Base-by-base conservation (phyloP, 305 asterid genomes). In the Fraxinus paxiana region DNA sequence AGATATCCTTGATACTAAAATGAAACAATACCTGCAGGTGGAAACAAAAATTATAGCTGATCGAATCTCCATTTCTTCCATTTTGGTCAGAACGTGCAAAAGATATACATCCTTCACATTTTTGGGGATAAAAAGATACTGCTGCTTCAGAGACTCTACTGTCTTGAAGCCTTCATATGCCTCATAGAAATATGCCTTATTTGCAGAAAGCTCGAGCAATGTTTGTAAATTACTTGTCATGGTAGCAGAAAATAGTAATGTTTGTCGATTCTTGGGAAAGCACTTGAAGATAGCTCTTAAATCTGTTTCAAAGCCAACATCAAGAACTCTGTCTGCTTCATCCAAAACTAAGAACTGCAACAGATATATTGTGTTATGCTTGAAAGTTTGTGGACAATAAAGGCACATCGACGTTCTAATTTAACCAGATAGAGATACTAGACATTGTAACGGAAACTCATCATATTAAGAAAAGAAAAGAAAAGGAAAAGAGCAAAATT, bases 241-340 rank as follows among this genome's bases (percentile, higher is more conserved):
- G 77, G 98, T 96, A 43, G 99, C 99, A 63, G 99, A 89, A 87
- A 96, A 96, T 26, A 96, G 89, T 81, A 96, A 88, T 46, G 99
- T 96, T 87, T 96, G 99, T 37, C 98, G 87, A 41, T 82, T 89
- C 89, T 88, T 96, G 43, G 99, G 98, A 80, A 96, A 82, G 85
- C 98, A 96, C 87, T 87, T 89, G 88, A 96, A 94, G 41, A 96
- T 90, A 79, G 82, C 93, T 83, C 92, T 88, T 63, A 96, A 87
- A 77, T 92, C 99, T 48, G 80, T 92, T 88, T 92, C 98, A 88
- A 96, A 96, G 82, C 93, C 94, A 63, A 88, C 94, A 70, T 93
- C 97, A 82, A 96, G 85, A 71, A 96, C 90, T 83, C 97, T 90
- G 88, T 96, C 99, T 54, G 99, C 99, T 90, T 96, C 99, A 87